These are phyloP conservation scores for Sporisorium iseilematis-ciliati DNA, from an alignment of 1,284 basidiomycete genomes.

Conservation along the genomic window DNA sequence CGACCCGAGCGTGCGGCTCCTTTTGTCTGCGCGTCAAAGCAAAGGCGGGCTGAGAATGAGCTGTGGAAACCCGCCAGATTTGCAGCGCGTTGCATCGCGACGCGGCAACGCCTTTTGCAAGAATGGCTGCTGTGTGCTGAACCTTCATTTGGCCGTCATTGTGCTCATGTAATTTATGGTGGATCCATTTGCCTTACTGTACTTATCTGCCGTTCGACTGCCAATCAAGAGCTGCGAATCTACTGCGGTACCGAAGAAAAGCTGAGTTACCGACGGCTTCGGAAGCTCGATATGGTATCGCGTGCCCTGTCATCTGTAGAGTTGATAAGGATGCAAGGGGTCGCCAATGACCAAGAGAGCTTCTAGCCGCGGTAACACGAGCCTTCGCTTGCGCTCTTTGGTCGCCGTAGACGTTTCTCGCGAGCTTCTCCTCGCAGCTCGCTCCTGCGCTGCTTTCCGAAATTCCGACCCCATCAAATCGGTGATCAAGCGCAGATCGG, in stretches of 20 bases:
- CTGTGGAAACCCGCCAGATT: not conserved
- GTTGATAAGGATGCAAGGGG: slow-evolving; percentile 21
- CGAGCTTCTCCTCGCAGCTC: slow-evolving; percentile 10
- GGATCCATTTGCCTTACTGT: no score
- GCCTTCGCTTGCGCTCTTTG: slow-evolving; percentile 16
- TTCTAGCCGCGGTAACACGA: slow-evolving; percentile 16
- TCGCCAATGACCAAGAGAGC: not conserved
- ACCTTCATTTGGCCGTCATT: no score
- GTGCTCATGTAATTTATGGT: no score
- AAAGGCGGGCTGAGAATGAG: not conserved
- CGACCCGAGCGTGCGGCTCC: not conserved
- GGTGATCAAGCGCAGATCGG: not conserved
- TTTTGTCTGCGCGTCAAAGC: not conserved
- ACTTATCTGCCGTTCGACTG: no score
- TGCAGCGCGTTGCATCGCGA: not conserved
- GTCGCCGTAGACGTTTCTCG: slow-evolving; percentile 15
- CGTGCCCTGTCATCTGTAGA: slow-evolving; percentile 1
- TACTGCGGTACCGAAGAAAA: not conserved
- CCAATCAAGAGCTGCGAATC: no score
- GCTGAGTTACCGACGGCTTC: not conserved
- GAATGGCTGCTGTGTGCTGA: no score
- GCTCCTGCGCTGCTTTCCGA: not conserved
- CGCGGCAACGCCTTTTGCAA: no score
- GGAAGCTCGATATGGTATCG: not conserved
- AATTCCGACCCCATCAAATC: not conserved